phyloP scores from a whole-genome alignment of 306 rosid species.

The Sphenostylis stenocarpa region DNA sequence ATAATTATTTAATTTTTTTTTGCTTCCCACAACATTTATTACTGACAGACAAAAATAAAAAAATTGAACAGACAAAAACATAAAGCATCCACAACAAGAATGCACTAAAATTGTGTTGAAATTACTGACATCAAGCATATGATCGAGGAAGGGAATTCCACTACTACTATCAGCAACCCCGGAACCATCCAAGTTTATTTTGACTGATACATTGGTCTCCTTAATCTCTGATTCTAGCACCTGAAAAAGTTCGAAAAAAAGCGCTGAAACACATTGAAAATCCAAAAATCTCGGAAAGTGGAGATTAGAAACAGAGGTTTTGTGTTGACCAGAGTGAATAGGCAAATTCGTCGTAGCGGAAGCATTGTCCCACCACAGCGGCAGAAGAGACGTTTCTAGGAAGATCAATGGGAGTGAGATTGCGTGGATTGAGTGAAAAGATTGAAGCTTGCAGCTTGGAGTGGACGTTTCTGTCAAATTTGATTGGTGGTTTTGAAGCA shows the following conservation, averaged over 20 bases:
- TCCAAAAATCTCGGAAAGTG: neutral
- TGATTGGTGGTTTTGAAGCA: too few species aligned
- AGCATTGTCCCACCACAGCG: conserved; percentile 45
- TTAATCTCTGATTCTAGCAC: conserved; percentile 81
- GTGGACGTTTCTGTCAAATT: too few species aligned
- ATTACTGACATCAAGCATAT: conserved; percentile 88
- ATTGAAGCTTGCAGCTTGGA: conserved; percentile 30
- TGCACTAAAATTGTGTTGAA: conserved; percentile 2
- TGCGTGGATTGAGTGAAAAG: conserved; percentile 32
- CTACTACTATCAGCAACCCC: conserved; percentile 74
- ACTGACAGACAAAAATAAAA: too few species aligned
- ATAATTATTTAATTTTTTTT: too few species aligned
- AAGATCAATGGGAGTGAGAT: conserved; percentile 37
- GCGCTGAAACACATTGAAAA: neutral
- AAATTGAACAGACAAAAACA: neutral
- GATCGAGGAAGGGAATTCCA: conserved; percentile 96
- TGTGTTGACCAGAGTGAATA: conserved; percentile 44
- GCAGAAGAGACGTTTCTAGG: conserved; percentile 37
- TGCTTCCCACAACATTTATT: neutral
- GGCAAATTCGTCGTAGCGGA: conserved; percentile 43
- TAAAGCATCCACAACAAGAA: neutral
- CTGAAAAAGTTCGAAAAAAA: conserved; percentile 41
- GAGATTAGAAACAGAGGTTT: neutral
- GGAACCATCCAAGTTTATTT: conserved; percentile 83
- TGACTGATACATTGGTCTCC: conserved; percentile 83